Base-by-base conservation (phyloP, 352 stramenopile genomes). In the Globisporangium rhizosaccharum region DNA sequence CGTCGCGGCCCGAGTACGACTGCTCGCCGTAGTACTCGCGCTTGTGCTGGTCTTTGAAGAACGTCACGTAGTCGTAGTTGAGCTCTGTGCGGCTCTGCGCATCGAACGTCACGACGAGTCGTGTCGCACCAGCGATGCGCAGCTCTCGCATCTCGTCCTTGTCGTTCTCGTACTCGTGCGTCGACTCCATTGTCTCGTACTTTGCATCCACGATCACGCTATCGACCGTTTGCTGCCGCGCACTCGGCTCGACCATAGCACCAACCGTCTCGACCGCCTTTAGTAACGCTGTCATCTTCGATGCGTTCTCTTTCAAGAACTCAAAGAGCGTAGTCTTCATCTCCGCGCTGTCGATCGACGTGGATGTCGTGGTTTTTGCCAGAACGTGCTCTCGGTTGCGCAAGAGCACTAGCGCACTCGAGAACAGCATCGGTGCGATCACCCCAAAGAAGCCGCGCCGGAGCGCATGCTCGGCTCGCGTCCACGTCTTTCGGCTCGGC, bases 41-140 rank as follows among this genome's bases (percentile, higher is more conserved):
- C 65, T 83, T 73, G 5, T 59, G 63, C 41, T 71, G 70, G 52
- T 92, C 75, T 49, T 90, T 91, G 60, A 76, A 93, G 57, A 97
- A 96, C 17, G 79, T 92, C 26, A 96, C 62, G 57, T 93, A 96
- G 59, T 97, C 90, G 60, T 96, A 96, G 55, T 89, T 91, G 30
- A 73, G 72, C 62, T 97, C 90, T 6, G 87, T 96, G 53, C 82
- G 72, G 7, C 68, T 91, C 45, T 65, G 70, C 20, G 83, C 47
- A 50, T 97, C 89, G 54, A 97, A 97, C 7, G 73, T 82, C 26
- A 97, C 84, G 28, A 78, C 72, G 26, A 97, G 89, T 36, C 64
- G 66, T 9, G 58, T 76, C 30, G 88, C 88, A 15, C 88, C 87
- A 45, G 78, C 70, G 18, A 97, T 78, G n/a, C 68, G 59, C 30